phyloP scores from a whole-genome alignment of 2,329 filamentous ascomycete genomes.

The Diaporthe ilicicola region DNA sequence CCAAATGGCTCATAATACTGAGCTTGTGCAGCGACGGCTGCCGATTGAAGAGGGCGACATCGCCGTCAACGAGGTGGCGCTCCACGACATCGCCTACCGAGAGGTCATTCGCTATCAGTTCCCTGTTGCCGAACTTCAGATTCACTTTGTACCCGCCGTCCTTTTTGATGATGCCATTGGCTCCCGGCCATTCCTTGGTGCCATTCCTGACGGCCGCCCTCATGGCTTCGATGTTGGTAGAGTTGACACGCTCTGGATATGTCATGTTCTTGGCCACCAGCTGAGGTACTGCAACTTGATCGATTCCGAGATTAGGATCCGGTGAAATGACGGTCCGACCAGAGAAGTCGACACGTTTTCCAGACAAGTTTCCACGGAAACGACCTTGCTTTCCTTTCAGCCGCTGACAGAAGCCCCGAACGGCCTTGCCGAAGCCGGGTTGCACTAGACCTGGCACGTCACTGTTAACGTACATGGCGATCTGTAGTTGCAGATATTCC shows the following conservation, averaged over 20 bases:
- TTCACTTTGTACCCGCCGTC: slow-evolving; percentile 73
- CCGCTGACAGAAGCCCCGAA: slow-evolving; percentile 92
- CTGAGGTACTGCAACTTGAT: slow-evolving; percentile 90
- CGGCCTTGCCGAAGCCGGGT: slow-evolving; percentile 85
- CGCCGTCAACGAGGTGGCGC: slow-evolving; percentile 92
- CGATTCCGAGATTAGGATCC: slow-evolving; percentile 91
- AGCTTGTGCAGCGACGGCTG: slow-evolving; percentile 98
- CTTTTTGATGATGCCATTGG: slow-evolving; percentile 80
- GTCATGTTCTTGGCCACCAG: slow-evolving; percentile 97
- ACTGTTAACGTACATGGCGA: slow-evolving; percentile 98
- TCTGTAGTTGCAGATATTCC: slow-evolving; percentile 95
- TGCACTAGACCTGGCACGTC: slow-evolving; percentile 94
- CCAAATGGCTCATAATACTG: slow-evolving; percentile 96
- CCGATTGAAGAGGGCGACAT: slow-evolving; percentile 97
- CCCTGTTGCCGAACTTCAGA: slow-evolving; percentile 77
- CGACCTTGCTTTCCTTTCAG: slow-evolving; percentile 97
- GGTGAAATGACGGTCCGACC: slow-evolving; percentile 97
- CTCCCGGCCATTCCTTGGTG: slow-evolving; percentile 82
- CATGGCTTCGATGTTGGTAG: slow-evolving; percentile 86
- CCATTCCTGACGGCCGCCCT: slow-evolving; percentile 79
- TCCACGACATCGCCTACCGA: slow-evolving; percentile 89
- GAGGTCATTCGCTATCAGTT: slow-evolving; percentile 76
- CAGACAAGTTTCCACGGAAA: slow-evolving; percentile 95
- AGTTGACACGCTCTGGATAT: slow-evolving; percentile 88
- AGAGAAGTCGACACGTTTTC: slow-evolving; percentile 98